Evolutionary conservation across 192 early-diverging fungal species (phyloP).

Genomic region (Coemansia brasiliensis): DNA sequence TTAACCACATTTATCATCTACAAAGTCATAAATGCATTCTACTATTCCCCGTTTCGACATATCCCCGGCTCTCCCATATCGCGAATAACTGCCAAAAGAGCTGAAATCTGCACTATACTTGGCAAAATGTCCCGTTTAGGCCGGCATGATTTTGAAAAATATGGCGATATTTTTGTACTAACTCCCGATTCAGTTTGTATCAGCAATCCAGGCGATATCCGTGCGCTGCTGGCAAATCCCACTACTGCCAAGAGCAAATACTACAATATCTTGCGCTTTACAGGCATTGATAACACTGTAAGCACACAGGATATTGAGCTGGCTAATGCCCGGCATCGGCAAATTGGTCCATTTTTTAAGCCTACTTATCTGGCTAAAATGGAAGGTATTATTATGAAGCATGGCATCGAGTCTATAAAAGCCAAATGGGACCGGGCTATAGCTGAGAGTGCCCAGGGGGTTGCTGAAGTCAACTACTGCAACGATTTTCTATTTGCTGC

Average conservation of each 20-base stretch:
- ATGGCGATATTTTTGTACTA: slow-evolving; percentile 34
- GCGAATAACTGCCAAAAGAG: slow-evolving; percentile 21
- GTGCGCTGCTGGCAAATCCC: slow-evolving; percentile 21
- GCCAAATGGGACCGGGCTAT: slow-evolving; percentile 36
- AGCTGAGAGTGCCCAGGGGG: slow-evolving; percentile 11
- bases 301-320: slow-evolving; percentile 40
- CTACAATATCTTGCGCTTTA: slow-evolving; percentile 42
- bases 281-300: slow-evolving; percentile 44
- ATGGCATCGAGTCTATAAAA: slow-evolving; percentile 33
- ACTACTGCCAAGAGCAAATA: slow-evolving; percentile 24
- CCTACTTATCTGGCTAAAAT: slow-evolving; percentile 31
- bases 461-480: slow-evolving; percentile 44
- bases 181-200: slow-evolving; percentile 25
- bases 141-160: slow-evolving; percentile 18
- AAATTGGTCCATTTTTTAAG: slow-evolving; percentile 46
- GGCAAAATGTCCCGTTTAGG: slow-evolving; percentile 33
- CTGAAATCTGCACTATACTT: slow-evolving; percentile 2
- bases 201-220: slow-evolving; percentile 34
- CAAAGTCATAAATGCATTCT: slow-evolving; percentile 13
- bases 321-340: slow-evolving; percentile 36
- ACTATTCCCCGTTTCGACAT: slow-evolving; percentile 28
- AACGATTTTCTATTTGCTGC: slow-evolving; percentile 40
- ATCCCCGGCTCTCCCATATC: slow-evolving; percentile 32
- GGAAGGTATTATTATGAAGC: slow-evolving; percentile 45
- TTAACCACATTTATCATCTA: slow-evolving; percentile 1